Evolutionary conservation across 2,329 filamentous ascomycete species (phyloP).

Genomic region (Lithohypha guttulata): DNA sequence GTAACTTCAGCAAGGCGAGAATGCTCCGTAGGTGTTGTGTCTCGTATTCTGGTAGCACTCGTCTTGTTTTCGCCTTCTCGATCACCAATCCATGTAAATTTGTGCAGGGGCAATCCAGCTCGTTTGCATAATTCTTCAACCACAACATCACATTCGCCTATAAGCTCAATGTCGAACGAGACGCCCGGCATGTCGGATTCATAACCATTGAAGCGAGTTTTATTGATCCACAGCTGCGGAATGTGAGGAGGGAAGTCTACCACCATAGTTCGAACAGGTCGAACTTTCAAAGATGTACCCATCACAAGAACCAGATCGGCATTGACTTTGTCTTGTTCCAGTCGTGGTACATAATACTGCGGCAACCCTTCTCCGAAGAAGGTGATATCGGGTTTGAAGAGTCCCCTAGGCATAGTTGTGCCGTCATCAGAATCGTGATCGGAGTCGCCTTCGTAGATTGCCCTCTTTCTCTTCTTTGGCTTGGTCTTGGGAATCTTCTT

Average conservation of each 20-base stretch:
- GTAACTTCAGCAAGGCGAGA: too few species aligned
- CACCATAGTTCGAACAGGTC: constrained; percentile 85
- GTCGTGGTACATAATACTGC: constrained; percentile 66
- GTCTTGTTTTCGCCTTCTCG: background rate
- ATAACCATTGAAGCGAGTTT: constrained; percentile 13
- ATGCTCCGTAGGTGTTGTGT: too few species aligned
- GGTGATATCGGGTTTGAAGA: constrained; percentile 72
- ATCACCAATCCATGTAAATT: constrained; percentile 3
- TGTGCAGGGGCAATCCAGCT: constrained; percentile 45
- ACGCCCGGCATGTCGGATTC: constrained; percentile 49
- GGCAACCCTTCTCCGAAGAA: constrained; percentile 93
- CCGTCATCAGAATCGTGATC: constrained; percentile 60
- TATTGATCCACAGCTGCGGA: constrained; percentile 72
- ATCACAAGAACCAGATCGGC: constrained; percentile 92
- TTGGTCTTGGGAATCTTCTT: constrained; percentile 24
- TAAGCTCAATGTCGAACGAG: constrained; percentile 89
- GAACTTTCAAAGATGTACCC: constrained; percentile 90
- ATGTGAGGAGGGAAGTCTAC: constrained; percentile 66
- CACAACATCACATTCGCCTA: constrained; percentile 90
- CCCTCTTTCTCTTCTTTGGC: constrained; percentile 15
- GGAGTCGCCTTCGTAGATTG: constrained; percentile 39
- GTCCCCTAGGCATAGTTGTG: constrained; percentile 23
- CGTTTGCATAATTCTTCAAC: constrained; percentile 75
- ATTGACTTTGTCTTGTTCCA: constrained; percentile 66
- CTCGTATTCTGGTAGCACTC: too few species aligned